Percentiles rank a stretch among this genome's conserved stretches.
These are phyloP conservation scores for Lophiostoma macrostomum DNA, from an alignment of 495 filamentous ascomycete species.

Conservation along the genomic window DNA sequence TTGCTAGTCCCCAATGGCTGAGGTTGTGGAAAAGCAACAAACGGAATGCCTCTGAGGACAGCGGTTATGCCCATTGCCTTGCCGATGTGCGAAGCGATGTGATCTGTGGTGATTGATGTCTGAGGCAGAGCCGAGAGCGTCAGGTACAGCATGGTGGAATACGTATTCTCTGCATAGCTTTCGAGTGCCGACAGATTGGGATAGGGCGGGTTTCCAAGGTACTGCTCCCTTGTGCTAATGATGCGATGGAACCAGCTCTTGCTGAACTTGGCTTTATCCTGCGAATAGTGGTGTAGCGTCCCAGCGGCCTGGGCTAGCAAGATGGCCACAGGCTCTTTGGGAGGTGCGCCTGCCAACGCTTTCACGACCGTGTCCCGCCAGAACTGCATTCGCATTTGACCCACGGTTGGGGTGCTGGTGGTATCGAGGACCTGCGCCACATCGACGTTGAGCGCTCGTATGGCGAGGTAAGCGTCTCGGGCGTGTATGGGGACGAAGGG, in stretches of 20 bases:
- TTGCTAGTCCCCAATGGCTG: constrained; percentile 52
- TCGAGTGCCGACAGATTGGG: constrained; percentile 70
- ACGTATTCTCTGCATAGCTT: constrained; percentile 88
- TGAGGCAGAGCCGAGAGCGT: constrained; percentile 74
- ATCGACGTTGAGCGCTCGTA: constrained; percentile 90
- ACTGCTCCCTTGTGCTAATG: constrained; percentile 74
- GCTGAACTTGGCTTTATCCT: constrained; percentile 58
- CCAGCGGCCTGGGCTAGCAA: constrained; percentile 68
- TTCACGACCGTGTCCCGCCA: constrained; percentile 82
- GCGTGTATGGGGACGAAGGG: constrained; percentile 72
- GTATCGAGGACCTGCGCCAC: constrained; percentile 83
- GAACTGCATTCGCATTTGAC: constrained; percentile 86
- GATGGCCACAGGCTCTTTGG: constrained; percentile 87
- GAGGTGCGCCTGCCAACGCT: constrained; percentile 68
- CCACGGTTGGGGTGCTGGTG: constrained; percentile 76
- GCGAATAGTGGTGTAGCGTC: constrained; percentile 55
- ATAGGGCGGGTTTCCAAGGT: constrained; percentile 81
- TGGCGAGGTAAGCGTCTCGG: constrained; percentile 79
- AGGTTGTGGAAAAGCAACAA: constrained; percentile 76
- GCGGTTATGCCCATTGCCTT: constrained; percentile 88
- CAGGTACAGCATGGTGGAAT: constrained; percentile 88
- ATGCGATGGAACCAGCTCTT: constrained; percentile 79
- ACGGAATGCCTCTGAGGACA: constrained; percentile 74
- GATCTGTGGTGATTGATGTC: constrained; percentile 79
- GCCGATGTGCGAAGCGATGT: constrained; percentile 89